Evolutionary conservation across 176 grass and related monocot genomes (phyloP), one percentile per base, ranked within the genome.

Genomic region (Aegilops longissima): DNA sequence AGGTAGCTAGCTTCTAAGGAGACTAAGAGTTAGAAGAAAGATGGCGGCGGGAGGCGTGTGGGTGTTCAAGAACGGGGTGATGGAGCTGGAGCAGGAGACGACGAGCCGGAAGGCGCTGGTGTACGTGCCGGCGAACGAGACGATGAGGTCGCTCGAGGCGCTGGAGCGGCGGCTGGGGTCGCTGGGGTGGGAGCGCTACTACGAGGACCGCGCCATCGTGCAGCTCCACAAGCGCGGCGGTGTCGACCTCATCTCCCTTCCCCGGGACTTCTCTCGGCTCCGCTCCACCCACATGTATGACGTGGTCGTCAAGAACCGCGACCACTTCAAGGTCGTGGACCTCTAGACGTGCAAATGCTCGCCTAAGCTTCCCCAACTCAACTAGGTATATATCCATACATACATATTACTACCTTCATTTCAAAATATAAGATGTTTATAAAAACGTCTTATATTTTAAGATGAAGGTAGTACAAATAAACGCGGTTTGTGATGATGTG

Each of bases 241-340:
- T 25, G 29, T 86, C 40, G 95, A 97, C 90, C 92, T 97, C 85
- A 97, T 97, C 85, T 91, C 92, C 45, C 44, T 97, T 66, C 95
- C 95, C 1, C 89, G 89, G n/a, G 90, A 97, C 86, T 92, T 94
- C 90, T 80, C 87, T 59, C 66, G 59, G n/a, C 84, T 97, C 67
- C 91, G 91, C 44, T 97, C 95, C 92, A 94, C 93, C 77, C 92
- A 97, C 80, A 97, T 97, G 95, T 97, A 92, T 31, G 95, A 97
- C 77, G 77, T 97, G 40, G 95, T 97, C 80, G 65, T 97, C 90
- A 97, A 97, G 88, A 97, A 97, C 86, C 88, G 95, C 31, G 92
- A 91, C 39, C 89, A 89, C 17, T 97, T 97, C 95, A 92, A 86
- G 80, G 95, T 97, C 83, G 70, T 97, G 76, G 94, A 97, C 78